A percentile compares a stretch with the other conserved stretches of the same genome.
phyloP scores from a whole-genome alignment of 257 asterid genomes.

The Solanum stenotomum region DNA sequence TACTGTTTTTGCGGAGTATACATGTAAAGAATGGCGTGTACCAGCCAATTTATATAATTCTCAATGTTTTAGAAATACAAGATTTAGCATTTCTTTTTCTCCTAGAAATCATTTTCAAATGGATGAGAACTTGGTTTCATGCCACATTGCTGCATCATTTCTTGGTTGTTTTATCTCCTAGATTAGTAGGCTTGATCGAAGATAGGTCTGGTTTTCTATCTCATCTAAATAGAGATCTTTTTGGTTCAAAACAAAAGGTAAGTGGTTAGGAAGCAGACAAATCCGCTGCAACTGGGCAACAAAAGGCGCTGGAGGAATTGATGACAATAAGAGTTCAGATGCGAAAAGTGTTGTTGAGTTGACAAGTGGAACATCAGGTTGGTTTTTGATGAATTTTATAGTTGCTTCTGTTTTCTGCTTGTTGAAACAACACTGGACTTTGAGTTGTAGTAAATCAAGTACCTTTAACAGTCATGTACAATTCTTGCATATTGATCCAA shows the following conservation, averaged over 20 bases:
- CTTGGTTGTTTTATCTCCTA: not conserved
- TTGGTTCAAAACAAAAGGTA: slow-evolving; percentile 31
- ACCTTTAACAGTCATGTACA: not conserved
- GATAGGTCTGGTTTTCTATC: not conserved
- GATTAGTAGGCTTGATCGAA: not conserved
- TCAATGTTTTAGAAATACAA: not conserved
- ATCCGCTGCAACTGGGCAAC: slow-evolving; percentile 92
- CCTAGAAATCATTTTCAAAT: not conserved
- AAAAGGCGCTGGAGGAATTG: slow-evolving; percentile 57
- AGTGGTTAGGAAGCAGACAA: slow-evolving; percentile 86
- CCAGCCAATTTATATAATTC: not conserved
- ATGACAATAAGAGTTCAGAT: slow-evolving; percentile 53
- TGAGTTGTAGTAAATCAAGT: not conserved
- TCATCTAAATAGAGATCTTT: not conserved
- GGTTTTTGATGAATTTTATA: not conserved
- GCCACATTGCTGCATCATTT: not conserved
- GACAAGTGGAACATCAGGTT: slow-evolving; percentile 57
- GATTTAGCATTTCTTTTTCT: not conserved
- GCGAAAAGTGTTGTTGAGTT: slow-evolving; percentile 48
- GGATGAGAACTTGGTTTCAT: not conserved
- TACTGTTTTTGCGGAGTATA: not conserved
- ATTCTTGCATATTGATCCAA: not conserved
- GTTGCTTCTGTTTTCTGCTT: not conserved
- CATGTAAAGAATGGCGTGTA: not conserved
- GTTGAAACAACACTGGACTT: not conserved